Evolutionary conservation across 768 basidiomycete species (phyloP).

Genomic region (Polyporus arcularius): DNA sequence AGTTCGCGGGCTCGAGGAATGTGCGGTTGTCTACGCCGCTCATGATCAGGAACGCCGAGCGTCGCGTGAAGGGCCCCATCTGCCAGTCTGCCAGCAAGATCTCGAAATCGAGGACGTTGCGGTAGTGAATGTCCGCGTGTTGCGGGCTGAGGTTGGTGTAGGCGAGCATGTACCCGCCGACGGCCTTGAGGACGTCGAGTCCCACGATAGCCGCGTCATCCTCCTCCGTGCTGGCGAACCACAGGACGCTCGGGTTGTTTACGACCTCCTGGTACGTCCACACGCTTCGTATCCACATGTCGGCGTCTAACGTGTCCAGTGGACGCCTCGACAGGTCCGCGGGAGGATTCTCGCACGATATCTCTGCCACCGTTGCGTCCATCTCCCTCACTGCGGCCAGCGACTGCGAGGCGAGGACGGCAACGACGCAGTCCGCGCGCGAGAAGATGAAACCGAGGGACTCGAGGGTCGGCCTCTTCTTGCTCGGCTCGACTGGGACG

Average conservation of each 20-base stretch:
- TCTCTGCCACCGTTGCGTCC: conserved; percentile 1
- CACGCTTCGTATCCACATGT: conserved; percentile 24
- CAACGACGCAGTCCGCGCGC: conserved; percentile 17
- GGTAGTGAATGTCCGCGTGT: not conserved
- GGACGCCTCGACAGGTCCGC: conserved; percentile 1
- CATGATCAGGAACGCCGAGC: conserved; percentile 21
- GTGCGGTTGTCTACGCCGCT: conserved; percentile 10
- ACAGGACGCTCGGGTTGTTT: conserved; percentile 11
- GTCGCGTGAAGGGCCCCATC: conserved; percentile 6
- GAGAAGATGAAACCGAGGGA: conserved; percentile 22
- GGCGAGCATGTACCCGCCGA: conserved; percentile 13
- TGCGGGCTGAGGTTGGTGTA: not conserved
- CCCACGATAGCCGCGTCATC: not conserved
- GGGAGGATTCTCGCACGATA: not conserved
- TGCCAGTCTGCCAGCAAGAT: conserved; percentile 17
- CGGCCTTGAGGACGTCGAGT: conserved; percentile 3
- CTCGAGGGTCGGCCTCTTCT: conserved; percentile 19
- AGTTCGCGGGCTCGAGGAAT: conserved; percentile 11
- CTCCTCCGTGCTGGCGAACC: conserved; percentile 7
- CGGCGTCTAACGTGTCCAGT: conserved; percentile 18
- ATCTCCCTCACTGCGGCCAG: conserved; percentile 18
- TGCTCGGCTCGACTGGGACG: conserved; percentile 17
- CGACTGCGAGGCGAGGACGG: conserved; percentile 13
- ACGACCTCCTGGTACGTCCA: conserved; percentile 25
- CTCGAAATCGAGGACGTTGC: conserved; percentile 20